These are phyloP conservation scores for Fusarium sp. DNA, from an alignment of 2,329 filamentous ascomycete species.

Conservation along the genomic window DNA sequence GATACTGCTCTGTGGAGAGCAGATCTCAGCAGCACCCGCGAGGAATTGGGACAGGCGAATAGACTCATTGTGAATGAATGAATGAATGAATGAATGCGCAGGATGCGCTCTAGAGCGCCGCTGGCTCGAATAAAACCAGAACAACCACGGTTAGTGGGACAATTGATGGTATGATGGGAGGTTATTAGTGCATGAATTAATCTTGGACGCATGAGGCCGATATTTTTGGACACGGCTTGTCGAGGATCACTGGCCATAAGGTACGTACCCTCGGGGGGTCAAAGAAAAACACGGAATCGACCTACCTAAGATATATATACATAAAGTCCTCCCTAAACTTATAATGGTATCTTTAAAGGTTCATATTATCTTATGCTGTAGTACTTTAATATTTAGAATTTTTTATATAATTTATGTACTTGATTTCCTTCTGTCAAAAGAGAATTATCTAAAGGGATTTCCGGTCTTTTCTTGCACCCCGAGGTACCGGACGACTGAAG, in stretches of 20 bases:
- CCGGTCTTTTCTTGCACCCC: too few relatives aligned
- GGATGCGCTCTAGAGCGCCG: conserved; percentile 40
- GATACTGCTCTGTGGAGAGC: conserved; percentile 42
- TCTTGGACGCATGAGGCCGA: conserved; percentile 37
- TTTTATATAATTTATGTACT: too few relatives aligned
- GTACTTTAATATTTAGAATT: too few relatives aligned
- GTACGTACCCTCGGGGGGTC: too few relatives aligned
- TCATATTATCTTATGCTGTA: too few relatives aligned
- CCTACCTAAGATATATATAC: too few relatives aligned
- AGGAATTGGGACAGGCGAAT: conserved; percentile 45
- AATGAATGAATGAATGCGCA: conserved; percentile 33
- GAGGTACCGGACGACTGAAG: conserved; percentile 30
- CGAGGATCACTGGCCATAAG: conserved; percentile 12
- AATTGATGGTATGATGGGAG: conserved; percentile 36
- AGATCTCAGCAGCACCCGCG: conserved; percentile 46
- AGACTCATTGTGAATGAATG: conserved; percentile 42
- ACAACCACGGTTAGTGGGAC: conserved; percentile 17
- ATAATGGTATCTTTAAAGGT: too few relatives aligned
- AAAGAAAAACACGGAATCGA: too few relatives aligned
- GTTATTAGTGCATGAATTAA: conserved; percentile 42
- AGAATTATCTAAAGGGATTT: too few relatives aligned
- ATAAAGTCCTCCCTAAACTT: too few relatives aligned
- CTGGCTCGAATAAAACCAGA: conserved; percentile 33
- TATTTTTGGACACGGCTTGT: conserved; percentile 33
- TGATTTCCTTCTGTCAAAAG: too few relatives aligned